Conservation (phyloP, 78 protist genomes). For the Pigoraptor vietnamica region DNA sequence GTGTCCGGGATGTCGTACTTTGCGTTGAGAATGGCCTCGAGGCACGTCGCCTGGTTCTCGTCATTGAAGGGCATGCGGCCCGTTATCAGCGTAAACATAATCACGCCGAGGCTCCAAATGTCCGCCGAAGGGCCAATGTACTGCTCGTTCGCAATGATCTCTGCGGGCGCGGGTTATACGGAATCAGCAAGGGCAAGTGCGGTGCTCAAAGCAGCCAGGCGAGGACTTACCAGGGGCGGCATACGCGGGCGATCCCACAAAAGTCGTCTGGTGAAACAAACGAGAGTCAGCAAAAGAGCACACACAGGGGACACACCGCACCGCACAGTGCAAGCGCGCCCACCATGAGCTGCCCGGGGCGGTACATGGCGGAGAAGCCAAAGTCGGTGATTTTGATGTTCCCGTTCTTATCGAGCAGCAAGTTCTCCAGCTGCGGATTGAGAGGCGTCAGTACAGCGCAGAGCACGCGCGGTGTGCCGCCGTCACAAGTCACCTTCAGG, state of each 20-base stretch:
- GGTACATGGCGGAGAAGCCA: constrained; percentile 48
- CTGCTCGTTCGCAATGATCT: constrained; percentile 11
- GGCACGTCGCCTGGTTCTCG: constrained; percentile 25
- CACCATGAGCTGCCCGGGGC: constrained; percentile 43
- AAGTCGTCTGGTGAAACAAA: background rate
- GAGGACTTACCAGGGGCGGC: background rate
- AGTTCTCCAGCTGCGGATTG: background rate
- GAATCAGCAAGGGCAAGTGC: too few species aligned
- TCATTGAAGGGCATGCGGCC: constrained; percentile 90
- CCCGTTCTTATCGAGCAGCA: constrained; percentile 2
- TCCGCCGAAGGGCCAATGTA: constrained; percentile 43
- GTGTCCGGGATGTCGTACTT: background rate
- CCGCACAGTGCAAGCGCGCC: too few species aligned
- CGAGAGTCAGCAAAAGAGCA: too few species aligned
- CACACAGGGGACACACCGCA: too few species aligned
- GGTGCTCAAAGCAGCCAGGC: background rate
- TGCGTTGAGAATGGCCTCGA: background rate
- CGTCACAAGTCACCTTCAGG: background rate
- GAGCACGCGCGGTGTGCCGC: background rate
- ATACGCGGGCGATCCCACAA: constrained; percentile 10
- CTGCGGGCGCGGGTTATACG: background rate
- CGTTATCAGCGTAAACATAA: constrained; percentile 69
- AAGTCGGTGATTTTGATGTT: constrained; percentile 28
- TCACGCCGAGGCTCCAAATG: constrained; percentile 64
- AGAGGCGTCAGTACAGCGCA: background rate